Evolutionary conservation across 2,329 filamentous ascomycete genomes (phyloP).

Genomic region (Penicillium sp.): DNA sequence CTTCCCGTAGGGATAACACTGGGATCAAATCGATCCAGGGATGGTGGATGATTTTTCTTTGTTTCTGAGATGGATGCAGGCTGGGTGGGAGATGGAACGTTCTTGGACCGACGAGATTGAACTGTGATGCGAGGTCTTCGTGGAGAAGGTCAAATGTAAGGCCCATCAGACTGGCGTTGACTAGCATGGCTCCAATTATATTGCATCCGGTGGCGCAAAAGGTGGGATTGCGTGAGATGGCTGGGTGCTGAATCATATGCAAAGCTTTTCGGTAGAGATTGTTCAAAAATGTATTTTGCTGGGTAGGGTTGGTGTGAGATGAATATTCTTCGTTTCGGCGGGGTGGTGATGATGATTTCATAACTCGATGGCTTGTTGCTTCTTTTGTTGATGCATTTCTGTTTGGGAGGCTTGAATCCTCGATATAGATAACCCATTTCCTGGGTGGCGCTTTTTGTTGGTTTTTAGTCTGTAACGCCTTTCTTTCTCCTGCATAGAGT

Average conservation of each 20-base stretch:
- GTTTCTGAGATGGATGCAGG: conserved; percentile 14
- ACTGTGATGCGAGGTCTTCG: conserved; percentile 19
- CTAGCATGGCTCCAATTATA: conserved; percentile 10
- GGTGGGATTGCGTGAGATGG: background rate
- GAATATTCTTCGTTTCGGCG: too few relatives aligned
- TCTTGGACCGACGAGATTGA: conserved; percentile 16
- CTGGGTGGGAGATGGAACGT: conserved; percentile 15
- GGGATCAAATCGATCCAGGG: conserved; percentile 34
- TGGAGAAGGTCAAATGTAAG: conserved; percentile 11
- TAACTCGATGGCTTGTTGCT: background rate
- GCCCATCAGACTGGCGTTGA: conserved; percentile 16
- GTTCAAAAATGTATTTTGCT: background rate
- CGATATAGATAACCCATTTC: conserved; percentile 19
- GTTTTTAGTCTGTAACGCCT: conserved; percentile 5
- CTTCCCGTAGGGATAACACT: conserved; percentile 24
- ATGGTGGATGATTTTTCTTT: conserved; percentile 23
- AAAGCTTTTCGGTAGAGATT: background rate
- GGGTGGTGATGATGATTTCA: background rate
- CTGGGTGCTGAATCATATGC: background rate
- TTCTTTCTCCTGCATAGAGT: conserved; percentile 11
- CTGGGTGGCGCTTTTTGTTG: background rate
- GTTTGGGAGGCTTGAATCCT: background rate
- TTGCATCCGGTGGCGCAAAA: conserved; percentile 7
- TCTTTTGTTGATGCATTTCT: background rate
- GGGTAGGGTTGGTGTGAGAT: too few relatives aligned